Conservation (phyloP, 108 stramenopile species). For the Pseudonitzschia delicatissima region DNA sequence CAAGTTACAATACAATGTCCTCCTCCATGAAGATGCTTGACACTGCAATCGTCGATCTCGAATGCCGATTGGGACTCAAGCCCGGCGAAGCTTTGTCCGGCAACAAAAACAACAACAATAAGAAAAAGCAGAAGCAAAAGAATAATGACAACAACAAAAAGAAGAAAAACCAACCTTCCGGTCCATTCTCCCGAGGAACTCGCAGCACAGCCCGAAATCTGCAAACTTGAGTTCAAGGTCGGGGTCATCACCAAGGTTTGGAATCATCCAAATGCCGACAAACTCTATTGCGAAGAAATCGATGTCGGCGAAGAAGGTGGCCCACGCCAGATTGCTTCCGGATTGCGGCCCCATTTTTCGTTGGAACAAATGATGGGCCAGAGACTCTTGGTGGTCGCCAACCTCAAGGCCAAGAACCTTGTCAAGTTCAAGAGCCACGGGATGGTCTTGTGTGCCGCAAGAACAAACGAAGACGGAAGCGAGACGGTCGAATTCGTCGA, state of each 20-base stretch:
- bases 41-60: conserved; percentile 72
- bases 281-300: conserved; percentile 97
- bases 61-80: conserved; percentile 68
- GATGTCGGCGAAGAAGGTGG: conserved; percentile 86
- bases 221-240: conserved; percentile 89
- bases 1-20: no score
- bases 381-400: conserved; percentile 91
- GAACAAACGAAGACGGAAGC: conserved; percentile 52
- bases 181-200: conserved; percentile 15
- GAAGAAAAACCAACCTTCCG: conserved; percentile 18
- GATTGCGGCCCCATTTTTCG: conserved; percentile 85
- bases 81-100: conserved; percentile 38
- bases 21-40: conserved; percentile 72
- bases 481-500: conserved; percentile 94
- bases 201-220: conserved; percentile 73
- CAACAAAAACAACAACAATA: conserved; percentile 16
- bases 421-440: conserved; percentile 94
- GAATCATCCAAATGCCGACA: conserved; percentile 95
- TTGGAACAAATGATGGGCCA: conserved; percentile 89
- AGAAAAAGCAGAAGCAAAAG: conserved; percentile 18
- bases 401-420: conserved; percentile 96
- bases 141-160: conserved; percentile 19
- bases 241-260: conserved; percentile 91
- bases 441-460: conserved; percentile 97
- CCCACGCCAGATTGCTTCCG: conserved; percentile 51